Evolutionary conservation across 2,329 filamentous ascomycete genomes (phyloP).

Genomic region (Amauroascus niger): DNA sequence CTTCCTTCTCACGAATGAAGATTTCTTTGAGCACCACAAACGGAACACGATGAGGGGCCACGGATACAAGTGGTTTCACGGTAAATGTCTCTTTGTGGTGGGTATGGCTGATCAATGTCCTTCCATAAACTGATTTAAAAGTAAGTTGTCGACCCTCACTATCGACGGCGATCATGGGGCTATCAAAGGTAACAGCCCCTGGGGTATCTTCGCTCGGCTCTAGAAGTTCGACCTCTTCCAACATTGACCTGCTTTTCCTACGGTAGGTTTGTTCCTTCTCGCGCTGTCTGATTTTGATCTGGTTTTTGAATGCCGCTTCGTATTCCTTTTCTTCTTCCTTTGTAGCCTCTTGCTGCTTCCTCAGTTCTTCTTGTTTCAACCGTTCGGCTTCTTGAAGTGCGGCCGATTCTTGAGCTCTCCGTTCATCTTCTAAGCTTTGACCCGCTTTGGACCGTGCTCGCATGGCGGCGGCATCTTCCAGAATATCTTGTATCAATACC

Average conservation of each 20-base stretch:
- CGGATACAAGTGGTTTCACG: constrained; percentile 57
- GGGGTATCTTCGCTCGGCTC: constrained; percentile 29
- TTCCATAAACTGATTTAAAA: constrained; percentile 63
- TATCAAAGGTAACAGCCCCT: constrained; percentile 35
- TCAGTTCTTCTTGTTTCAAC: constrained; percentile 42
- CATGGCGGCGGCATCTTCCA: constrained; percentile 76
- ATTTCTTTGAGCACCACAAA: constrained; percentile 66
- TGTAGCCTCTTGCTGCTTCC: constrained; percentile 34
- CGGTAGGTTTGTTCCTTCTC: constrained; percentile 31
- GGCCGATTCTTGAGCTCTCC: constrained; percentile 67
- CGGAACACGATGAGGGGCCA: constrained; percentile 47
- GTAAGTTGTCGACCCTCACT: constrained; percentile 52
- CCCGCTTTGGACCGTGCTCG: constrained; percentile 66
- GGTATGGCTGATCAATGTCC: constrained; percentile 55
- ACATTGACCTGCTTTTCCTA: constrained; percentile 32
- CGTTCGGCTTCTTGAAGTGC: constrained; percentile 44
- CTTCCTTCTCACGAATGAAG: constrained; percentile 47
- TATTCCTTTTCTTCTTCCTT: constrained; percentile 34
- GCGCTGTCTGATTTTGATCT: constrained; percentile 30
- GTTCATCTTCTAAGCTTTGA: constrained; percentile 80
- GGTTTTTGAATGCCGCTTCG: constrained; percentile 33
- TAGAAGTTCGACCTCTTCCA: constrained; percentile 24
- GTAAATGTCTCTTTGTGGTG: constrained; percentile 56
- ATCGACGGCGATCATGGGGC: constrained; percentile 48
- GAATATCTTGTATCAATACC: constrained; percentile 53